Evolutionary conservation across 2,329 filamentous ascomycete species (phyloP), one percentile per base, ranked within the genome.

Genomic region (Venturia aucupariae): DNA sequence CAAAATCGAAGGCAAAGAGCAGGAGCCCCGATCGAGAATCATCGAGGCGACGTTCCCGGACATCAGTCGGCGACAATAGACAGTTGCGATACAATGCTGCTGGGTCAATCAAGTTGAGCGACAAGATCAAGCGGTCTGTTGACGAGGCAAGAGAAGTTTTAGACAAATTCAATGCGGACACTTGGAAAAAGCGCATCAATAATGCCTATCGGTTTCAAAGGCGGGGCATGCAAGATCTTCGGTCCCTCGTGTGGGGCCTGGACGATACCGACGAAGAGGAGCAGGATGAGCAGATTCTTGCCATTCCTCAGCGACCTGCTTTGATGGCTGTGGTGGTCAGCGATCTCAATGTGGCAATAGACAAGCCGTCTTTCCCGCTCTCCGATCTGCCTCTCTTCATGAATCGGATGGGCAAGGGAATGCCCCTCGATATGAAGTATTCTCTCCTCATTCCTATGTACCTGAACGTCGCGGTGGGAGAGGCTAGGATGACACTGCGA

Each of bases 131-230:
- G 65, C 82, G 96, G 11, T 84, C 90, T 0, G 84, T 90, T 48
- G 83, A 88, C 15, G 88, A 94, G 68, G 94, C 94, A 6, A 85
- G 87, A 71, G 81, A 86, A 62, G 88, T 84, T 69, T 80, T 99
- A 15, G 83, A 94, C 70, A 80, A 85, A 64, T 86, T 95, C 71
- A 96, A 97, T 74, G 85, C 93, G 2, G 87, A 91, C 70, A 92
- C 90, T 64, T 99, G 94, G 94, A 96, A 91, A 75, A 86, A 85
- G 71, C 87, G 93, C 19, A 97, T 99, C 67, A 91, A 96, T 71
- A 83, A 85, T 62, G 86, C 88, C 32, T 86, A 90, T 71, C 77
- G 80, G 24, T 84, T 86, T 67, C 87, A 92, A 61, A 87, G 84
- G 66, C 82, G 84, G 39, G 85, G 86, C n/a, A 90, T 93, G 74